Percentiles rank a stretch among this genome's conserved stretches.
Evolutionary conservation across 2,329 filamentous ascomycete genomes (phyloP).

Genomic region (Claviceps digitariae): DNA sequence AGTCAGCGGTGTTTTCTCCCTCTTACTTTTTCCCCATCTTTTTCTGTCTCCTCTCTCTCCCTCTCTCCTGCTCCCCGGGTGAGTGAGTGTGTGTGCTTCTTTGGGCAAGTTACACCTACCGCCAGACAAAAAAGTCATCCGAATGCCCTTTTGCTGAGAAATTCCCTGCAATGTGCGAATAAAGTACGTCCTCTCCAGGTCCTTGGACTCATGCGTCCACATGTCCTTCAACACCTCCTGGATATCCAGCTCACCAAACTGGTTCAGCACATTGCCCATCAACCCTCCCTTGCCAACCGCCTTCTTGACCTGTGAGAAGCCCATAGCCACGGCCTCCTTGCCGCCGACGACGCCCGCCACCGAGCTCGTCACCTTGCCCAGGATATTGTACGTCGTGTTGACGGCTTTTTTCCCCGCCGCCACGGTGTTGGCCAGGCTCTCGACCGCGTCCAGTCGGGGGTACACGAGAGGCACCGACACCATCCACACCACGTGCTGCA

Average conservation of each 20-base stretch:
- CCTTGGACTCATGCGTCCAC: slow-evolving; percentile 98
- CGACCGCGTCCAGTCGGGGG: slow-evolving; percentile 79
- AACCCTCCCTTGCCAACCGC: slow-evolving; percentile 89
- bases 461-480: slow-evolving; percentile 83
- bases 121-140: slow-evolving; percentile 94
- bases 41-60: too few species aligned
- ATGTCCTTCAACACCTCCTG: slow-evolving; percentile 89
- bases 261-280: slow-evolving; percentile 91
- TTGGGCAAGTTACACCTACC: slow-evolving; percentile 31
- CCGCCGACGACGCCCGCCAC: slow-evolving; percentile 92
- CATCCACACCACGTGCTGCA: slow-evolving; percentile 97
- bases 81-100: too few species aligned
- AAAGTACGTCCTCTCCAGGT: slow-evolving; percentile 89
- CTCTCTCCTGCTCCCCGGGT: too few species aligned
- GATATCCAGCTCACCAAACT: slow-evolving; percentile 91
- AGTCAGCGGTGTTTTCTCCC: too few species aligned
- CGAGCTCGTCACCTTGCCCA: slow-evolving; percentile 89
- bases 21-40: too few species aligned
- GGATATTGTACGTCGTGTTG: slow-evolving; percentile 89
- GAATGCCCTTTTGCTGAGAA: slow-evolving; percentile 82
- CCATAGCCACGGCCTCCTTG: slow-evolving; percentile 81
- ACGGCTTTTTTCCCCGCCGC: slow-evolving; percentile 93
- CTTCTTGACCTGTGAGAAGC: slow-evolving; percentile 91
- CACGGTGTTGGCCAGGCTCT: slow-evolving; percentile 81
- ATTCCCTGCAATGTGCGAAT: slow-evolving; percentile 94